A percentile compares a stretch with the other conserved stretches of the same genome.
These are phyloP conservation scores for Postia placenta DNA, from an alignment of 768 basidiomycete genomes.

Conservation along the genomic window DNA sequence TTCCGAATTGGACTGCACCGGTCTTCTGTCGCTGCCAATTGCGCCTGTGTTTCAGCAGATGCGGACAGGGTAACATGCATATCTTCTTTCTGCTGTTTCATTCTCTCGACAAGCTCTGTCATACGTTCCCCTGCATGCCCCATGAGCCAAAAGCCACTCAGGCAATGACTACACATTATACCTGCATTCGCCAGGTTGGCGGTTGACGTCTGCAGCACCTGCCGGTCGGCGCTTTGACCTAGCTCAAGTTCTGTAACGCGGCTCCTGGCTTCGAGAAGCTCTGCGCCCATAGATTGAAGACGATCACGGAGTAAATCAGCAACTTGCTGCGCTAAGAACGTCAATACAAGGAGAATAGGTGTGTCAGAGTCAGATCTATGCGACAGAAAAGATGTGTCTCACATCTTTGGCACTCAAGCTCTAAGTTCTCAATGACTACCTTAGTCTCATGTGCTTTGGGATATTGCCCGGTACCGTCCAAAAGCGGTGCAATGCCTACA, in stretches of 20 bases:
- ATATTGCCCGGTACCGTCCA: conserved; percentile 15
- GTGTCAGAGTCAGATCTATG: background rate
- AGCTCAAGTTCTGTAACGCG: conserved; percentile 34
- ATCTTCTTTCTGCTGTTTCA: conserved; percentile 14
- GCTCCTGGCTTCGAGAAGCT: conserved; percentile 36
- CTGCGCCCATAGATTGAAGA: conserved; percentile 34
- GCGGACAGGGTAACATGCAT: conserved; percentile 13
- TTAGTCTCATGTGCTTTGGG: conserved; percentile 9
- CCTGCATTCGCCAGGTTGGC: conserved; percentile 6
- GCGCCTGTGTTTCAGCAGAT: conserved; percentile 15
- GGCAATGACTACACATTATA: background rate
- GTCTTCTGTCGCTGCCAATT: conserved; percentile 6
- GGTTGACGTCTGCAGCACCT: conserved; percentile 6
- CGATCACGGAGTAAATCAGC: conserved; percentile 43
- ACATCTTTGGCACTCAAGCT: conserved; percentile 18
- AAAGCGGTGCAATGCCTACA: conserved; percentile 17
- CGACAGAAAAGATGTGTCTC: background rate
- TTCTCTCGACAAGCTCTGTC: conserved; percentile 3
- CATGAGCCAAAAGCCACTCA: background rate
- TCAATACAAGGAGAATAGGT: background rate
- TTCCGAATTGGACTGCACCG: too few relatives aligned
- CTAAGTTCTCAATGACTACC: conserved; percentile 13
- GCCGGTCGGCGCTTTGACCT: conserved; percentile 16
- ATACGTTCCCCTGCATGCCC: conserved; percentile 11
- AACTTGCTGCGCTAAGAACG: conserved; percentile 37